Conservation (phyloP, 768 basidiomycete species). For the Suillus occidentalis region DNA sequence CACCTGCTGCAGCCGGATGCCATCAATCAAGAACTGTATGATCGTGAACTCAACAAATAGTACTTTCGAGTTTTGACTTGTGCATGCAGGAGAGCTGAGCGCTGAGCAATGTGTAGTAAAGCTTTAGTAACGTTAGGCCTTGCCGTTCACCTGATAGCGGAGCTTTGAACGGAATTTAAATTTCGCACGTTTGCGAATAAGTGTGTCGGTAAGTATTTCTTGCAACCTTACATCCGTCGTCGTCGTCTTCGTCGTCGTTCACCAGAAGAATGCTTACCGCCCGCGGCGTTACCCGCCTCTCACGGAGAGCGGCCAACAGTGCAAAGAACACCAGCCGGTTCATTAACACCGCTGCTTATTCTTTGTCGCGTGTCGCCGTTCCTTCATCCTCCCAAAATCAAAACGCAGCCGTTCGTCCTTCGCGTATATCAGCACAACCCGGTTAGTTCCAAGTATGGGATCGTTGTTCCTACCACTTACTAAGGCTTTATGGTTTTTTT, state of each 20-base stretch:
- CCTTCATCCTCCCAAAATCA: constrained; percentile 44
- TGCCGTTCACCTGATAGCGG: background rate
- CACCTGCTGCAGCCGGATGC: too few species aligned
- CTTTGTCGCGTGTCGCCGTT: constrained; percentile 54
- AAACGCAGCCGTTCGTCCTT: constrained; percentile 47
- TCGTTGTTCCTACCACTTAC: constrained; percentile 4
- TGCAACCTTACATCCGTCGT: constrained; percentile 18
- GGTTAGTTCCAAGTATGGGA: constrained; percentile 41
- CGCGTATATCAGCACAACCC: constrained; percentile 48
- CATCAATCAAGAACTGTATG: too few species aligned
- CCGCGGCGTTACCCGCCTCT: constrained; percentile 85
- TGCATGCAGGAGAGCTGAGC: too few species aligned
- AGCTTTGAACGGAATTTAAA: background rate
- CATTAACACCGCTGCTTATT: constrained; percentile 73
- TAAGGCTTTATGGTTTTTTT: background rate
- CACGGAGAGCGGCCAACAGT: constrained; percentile 76
- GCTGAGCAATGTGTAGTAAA: too few species aligned
- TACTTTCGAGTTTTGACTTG: too few species aligned
- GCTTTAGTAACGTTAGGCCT: too few species aligned
- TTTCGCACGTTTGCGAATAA: constrained; percentile 3
- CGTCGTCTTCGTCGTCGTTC: constrained; percentile 30
- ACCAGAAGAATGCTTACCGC: constrained; percentile 73
- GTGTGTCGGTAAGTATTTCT: constrained; percentile 29
- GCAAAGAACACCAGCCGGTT: constrained; percentile 72
- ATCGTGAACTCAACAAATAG: too few species aligned